Evolutionary conservation across 2,329 filamentous ascomycete genomes (phyloP).

Genomic region (Stemphylium vesicarium): DNA sequence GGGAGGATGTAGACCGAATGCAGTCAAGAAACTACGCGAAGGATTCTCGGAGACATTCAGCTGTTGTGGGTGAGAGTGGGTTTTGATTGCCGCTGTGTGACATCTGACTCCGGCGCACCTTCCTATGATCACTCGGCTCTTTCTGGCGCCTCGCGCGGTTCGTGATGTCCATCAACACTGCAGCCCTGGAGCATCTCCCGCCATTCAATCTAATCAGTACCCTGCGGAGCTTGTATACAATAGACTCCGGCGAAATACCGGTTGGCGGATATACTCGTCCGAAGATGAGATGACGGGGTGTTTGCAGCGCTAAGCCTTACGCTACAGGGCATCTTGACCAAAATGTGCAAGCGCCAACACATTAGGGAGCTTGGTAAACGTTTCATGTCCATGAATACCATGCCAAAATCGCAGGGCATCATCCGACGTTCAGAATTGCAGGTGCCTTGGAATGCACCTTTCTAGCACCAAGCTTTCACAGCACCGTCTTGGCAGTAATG

Average conservation of each 20-base stretch:
- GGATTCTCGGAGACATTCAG: no score
- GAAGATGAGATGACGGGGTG: constrained; percentile 6
- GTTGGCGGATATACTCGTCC: constrained; percentile 18
- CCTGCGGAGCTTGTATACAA: neutral
- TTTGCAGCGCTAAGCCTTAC: constrained; percentile 20
- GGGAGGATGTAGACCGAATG: no score
- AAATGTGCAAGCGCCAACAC: constrained; percentile 7
- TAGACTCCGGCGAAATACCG: constrained; percentile 13
- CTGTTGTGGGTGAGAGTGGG: no score
- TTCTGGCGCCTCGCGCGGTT: neutral
- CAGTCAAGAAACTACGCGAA: no score
- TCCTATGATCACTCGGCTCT: no score
- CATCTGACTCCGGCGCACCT: no score
- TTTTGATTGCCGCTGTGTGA: no score
- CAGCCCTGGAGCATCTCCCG: neutral
- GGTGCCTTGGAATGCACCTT: neutral
- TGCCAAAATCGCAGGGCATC: neutral
- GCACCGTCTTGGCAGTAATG: constrained; percentile 4
- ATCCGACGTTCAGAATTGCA: neutral
- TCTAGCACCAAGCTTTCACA: constrained; percentile 7
- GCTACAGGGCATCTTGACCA: constrained; percentile 2
- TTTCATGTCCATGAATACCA: constrained; percentile 18
- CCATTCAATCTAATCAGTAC: no score
- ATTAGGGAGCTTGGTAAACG: constrained; percentile 14
- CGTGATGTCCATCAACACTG: neutral